Base-by-base conservation (phyloP, 352 stramenopile genomes). In the Globisporangium uncinulatum region DNA sequence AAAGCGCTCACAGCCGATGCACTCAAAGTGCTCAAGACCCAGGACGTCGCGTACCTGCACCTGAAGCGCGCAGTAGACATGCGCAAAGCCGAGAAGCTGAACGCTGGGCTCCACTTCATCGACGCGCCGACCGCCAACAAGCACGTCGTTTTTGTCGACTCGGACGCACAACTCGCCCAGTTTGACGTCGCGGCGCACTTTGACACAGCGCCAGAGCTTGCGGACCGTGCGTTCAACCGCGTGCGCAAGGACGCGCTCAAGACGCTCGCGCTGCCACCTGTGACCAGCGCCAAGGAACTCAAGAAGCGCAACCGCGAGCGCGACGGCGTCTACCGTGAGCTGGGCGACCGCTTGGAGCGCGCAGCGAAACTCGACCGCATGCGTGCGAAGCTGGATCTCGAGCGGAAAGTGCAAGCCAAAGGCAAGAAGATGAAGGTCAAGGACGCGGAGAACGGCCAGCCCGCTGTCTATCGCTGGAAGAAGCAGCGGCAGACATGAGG, bases 121-220 rank as follows among this genome's bases (percentile, higher is more conserved):
- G 79, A 87, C 57, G 73, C 73, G 6, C 71, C 86, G 6, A 85
- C 86, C 47, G 71, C 70, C 49, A 93, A 97, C 69, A 97, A 84
- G 59, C 96, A 99, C 73, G 98, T 80, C 15, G 69, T 99, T 1
- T 99, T 98, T 70, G 86, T 99, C 7, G 92, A 98, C 49, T 76
- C 76, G 9, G 67, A 82, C 6, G 51, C 87, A 31, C 62, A 97
- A 39, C 65, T 92, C 1, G 57, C 95, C 20, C 29, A 66, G 3
- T 98, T 99, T 64, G 83, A 98, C 63, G 74, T 87, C 20, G 89
- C 92, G 0, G 55, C 81, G 58, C 93, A 98, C 74, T 99, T 99
- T 59, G 82, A 94, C 63, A 95, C 86, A 46, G 72, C 72, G 31
- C 78, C 84, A 3, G 86, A 92, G 51, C 75, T 94, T 15, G 79